Percentiles rank a stretch among this genome's conserved stretches.
Evolutionary conservation across 495 filamentous ascomycete genomes (phyloP).

Genomic region (Corynascus novoguineensis): DNA sequence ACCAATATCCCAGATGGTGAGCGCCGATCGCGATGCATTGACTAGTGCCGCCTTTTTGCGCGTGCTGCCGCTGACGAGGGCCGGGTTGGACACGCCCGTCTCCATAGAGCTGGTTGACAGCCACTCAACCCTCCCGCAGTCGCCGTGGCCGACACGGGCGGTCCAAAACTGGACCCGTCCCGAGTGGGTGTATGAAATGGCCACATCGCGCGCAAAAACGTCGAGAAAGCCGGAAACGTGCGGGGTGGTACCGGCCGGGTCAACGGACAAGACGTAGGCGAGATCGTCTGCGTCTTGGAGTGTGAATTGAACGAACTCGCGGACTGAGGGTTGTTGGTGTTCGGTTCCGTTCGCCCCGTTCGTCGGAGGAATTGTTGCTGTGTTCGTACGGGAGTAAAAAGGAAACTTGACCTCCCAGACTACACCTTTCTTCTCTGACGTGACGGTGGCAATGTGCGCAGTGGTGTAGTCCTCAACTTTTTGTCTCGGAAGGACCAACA

Average conservation of each 20-base stretch:
- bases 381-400: slow-evolving; percentile 30
- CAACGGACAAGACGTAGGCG: slow-evolving; percentile 79
- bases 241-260: slow-evolving; percentile 72
- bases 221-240: slow-evolving; percentile 78
- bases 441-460: slow-evolving; percentile 75
- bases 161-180: slow-evolving; percentile 83
- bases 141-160: slow-evolving; percentile 59
- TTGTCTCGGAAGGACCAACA: slow-evolving; percentile 67
- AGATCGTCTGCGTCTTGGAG: slow-evolving; percentile 69
- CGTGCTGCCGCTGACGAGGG: slow-evolving; percentile 77
- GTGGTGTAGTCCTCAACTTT: slow-evolving; percentile 46
- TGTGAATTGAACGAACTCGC: slow-evolving; percentile 66
- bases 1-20: slow-evolving; percentile 90
- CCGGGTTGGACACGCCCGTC: slow-evolving; percentile 67
- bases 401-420: slow-evolving; percentile 73
- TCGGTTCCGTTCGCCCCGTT: slow-evolving; percentile 24
- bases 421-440: slow-evolving; percentile 74
- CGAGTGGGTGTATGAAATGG: slow-evolving; percentile 73
- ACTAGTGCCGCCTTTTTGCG: slow-evolving; percentile 84
- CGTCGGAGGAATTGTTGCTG: slow-evolving; percentile 12
- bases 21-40: slow-evolving; percentile 60
- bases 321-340: slow-evolving; percentile 41
- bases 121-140: slow-evolving; percentile 62
- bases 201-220: slow-evolving; percentile 80
- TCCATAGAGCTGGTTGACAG: slow-evolving; percentile 77